Percentiles rank a stretch among this genome's conserved stretches.
These are phyloP conservation scores for Xanthoparmelia taractica DNA, from an alignment of 495 filamentous ascomycete species.

Conservation along the genomic window DNA sequence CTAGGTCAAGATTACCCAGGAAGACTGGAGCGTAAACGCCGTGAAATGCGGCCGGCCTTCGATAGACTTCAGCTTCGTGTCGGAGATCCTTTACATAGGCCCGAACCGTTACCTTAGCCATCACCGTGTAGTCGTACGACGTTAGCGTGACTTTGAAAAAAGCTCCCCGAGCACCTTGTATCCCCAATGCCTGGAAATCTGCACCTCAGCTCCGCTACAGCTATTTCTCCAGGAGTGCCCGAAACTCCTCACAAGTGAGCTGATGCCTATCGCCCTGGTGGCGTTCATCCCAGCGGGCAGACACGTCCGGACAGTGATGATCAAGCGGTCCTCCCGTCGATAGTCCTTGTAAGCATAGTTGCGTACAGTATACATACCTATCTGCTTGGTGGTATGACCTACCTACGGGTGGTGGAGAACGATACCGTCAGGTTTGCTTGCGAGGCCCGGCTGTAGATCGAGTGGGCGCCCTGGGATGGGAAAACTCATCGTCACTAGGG, in stretches of 20 bases:
- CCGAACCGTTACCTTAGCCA: slow-evolving; percentile 9
- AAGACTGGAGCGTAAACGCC: slow-evolving; percentile 34
- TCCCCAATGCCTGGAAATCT: not conserved
- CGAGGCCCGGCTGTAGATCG: not conserved
- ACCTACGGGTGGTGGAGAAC: not conserved
- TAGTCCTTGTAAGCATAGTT: slow-evolving; percentile 37
- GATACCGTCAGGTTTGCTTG: not conserved
- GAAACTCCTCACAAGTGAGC: slow-evolving; percentile 8
- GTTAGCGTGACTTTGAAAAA: slow-evolving; percentile 13
- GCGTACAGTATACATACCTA: slow-evolving; percentile 38
- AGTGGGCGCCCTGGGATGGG: not conserved
- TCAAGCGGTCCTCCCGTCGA: slow-evolving; percentile 31
- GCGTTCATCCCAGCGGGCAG: slow-evolving; percentile 26
- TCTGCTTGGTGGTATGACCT: slow-evolving; percentile 25
- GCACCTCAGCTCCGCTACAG: slow-evolving; percentile 1
- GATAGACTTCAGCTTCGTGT: slow-evolving; percentile 33
- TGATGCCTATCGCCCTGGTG: slow-evolving; percentile 14
- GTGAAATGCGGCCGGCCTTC: slow-evolving; percentile 30
- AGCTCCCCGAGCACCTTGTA: slow-evolving; percentile 12
- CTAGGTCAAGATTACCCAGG: slow-evolving; percentile 31
- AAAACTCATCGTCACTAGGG: slow-evolving; percentile 1
- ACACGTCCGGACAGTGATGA: slow-evolving; percentile 35
- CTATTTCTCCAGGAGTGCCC: slow-evolving; percentile 1
- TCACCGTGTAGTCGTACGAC: slow-evolving; percentile 12
- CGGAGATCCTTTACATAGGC: slow-evolving; percentile 26